Conservation (phyloP, 257 asterid species). For the Nicotiana knightiana region DNA sequence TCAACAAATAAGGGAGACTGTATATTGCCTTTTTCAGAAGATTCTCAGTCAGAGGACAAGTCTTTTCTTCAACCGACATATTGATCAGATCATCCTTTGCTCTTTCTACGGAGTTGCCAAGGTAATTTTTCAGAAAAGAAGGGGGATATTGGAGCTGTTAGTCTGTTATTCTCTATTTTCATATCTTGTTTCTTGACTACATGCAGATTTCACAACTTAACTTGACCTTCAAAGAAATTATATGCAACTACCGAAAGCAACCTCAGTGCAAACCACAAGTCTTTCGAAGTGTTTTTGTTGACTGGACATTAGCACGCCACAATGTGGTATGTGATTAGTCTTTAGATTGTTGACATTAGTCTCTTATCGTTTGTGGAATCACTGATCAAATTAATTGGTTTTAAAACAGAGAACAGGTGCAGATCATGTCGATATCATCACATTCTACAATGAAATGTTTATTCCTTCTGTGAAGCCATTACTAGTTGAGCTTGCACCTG, state of each 20-base stretch:
- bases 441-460: constrained; percentile 87
- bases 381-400: constrained; percentile 13
- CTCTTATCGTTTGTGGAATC: neutral
- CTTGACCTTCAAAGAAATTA: constrained; percentile 41
- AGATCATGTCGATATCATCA: constrained; percentile 86
- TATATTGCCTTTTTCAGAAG: constrained; percentile 86
- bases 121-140: constrained; percentile 27
- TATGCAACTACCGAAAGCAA: constrained; percentile 40
- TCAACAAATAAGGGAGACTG: constrained; percentile 72
- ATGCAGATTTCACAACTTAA: constrained; percentile 67
- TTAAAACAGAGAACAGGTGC: constrained; percentile 69
- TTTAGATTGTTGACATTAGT: constrained; percentile 9
- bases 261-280: constrained; percentile 48
- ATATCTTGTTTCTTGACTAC: neutral
- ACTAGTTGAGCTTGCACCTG: constrained; percentile 78
- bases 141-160: constrained; percentile 5
- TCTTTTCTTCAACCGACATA: constrained; percentile 81
- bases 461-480: constrained; percentile 88
- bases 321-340: constrained; percentile 34
- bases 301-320: constrained; percentile 30
- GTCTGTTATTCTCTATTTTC: neutral
- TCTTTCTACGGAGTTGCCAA: constrained; percentile 98
- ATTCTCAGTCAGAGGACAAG: constrained; percentile 67
- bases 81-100: constrained; percentile 94
- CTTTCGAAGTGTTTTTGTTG: constrained; percentile 41